Base-by-base conservation (phyloP, 768 basidiomycete species). In the Hericium alpestre region DNA sequence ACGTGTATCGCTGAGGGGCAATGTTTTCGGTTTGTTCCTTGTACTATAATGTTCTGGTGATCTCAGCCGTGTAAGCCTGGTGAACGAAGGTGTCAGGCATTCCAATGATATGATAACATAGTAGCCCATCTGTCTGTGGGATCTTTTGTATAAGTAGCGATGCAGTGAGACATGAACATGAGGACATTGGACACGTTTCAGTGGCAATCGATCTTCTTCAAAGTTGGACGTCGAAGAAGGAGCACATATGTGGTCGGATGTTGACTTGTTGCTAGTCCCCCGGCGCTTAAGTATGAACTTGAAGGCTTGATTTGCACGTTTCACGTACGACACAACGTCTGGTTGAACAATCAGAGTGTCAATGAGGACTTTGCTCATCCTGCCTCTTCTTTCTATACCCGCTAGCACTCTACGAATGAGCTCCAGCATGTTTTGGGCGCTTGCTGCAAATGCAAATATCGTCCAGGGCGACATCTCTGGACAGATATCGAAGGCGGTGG, bases 401-500 rank as follows among this genome's bases (percentile, higher is more conserved):
- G 32, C 32, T 2, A 64, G 71, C 8, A 71, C 65, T 16, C 63
- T 16, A 65, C 71, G n/a, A 70, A 67, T 1, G 73, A 78, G n/a
- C 51, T 58, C 3, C 81, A 82, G 63, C 65, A 72, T n/a, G 68
- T 80, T 39, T 65, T 82, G 1, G 69, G 68, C 20, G 70, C 54
- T 64, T 38, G 56, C 48, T 43, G 53, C 57, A n/a, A 41, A 56
- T 13, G 60, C 59, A 12, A 58, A 66, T 37, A 51, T 65, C 38
- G 55, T 40, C 51, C 54, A 48, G 25, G 57, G 57, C 3, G 55
- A 37, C 53, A 43, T 51, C 51, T 48, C 63, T 38, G 49, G 56
- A 41, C 38, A 64, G 13, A 55, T 56, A 15, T 62, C 62, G 38
- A 58, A 69, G 48, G 61, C 58, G 20, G 55, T 65, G 22, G 50